phyloP scores from a whole-genome alignment of 2,329 filamentous ascomycete species.

The Diaporthe eres region DNA sequence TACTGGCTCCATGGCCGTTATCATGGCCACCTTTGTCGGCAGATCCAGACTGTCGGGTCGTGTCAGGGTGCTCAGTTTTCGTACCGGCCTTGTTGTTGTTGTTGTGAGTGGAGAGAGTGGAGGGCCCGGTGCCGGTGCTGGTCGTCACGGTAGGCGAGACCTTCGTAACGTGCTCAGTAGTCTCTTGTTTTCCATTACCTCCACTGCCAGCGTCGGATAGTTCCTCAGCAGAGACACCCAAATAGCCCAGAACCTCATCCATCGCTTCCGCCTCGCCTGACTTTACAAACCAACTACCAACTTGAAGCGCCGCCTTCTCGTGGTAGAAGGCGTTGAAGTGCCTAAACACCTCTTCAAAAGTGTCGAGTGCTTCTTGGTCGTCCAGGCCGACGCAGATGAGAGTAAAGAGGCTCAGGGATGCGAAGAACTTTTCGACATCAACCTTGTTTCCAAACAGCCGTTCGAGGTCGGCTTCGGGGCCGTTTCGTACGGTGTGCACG shows the following conservation, averaged over 20 bases:
- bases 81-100: no score
- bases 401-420: background rate
- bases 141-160: no score
- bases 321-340: fast-evolving
- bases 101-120: no score
- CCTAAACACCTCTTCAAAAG: background rate
- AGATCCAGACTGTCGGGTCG: background rate
- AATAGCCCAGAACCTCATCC: background rate
- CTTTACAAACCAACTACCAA: background rate
- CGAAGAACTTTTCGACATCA: background rate
- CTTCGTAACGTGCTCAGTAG: no score
- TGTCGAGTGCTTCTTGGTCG: fast-evolving
- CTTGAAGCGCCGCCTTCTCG: fast-evolving
- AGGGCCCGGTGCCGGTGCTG: no score
- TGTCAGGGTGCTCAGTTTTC: background rate
- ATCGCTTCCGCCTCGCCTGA: background rate
- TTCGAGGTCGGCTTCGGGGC: background rate
- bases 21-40: background rate
- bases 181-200: background rate
- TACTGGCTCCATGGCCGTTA: background rate
- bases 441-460: background rate
- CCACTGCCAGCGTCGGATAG: no score
- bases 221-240: background rate
- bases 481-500: background rate
- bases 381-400: background rate